These are phyloP conservation scores for Akanthomyces uredinophilus DNA, from an alignment of 2,329 filamentous ascomycete species.

Conservation along the genomic window DNA sequence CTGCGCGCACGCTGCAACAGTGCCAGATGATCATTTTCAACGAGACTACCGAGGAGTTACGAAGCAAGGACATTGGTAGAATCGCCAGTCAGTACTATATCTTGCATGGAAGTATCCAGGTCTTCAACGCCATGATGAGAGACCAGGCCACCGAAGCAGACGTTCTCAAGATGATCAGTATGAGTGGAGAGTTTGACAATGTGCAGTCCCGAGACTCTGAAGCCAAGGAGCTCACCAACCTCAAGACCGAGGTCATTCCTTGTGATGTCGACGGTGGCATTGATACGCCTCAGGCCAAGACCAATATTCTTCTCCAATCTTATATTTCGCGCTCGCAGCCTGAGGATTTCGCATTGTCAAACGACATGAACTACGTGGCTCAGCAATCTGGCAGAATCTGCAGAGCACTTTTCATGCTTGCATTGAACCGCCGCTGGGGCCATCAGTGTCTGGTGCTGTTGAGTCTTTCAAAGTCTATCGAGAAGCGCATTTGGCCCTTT, in stretches of 20 bases:
- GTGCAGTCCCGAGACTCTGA: slow-evolving; percentile 90
- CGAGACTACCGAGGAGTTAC: slow-evolving; percentile 84
- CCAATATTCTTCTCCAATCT: slow-evolving; percentile 88
- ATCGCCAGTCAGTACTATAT: slow-evolving; percentile 98
- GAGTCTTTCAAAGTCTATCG: slow-evolving; percentile 92
- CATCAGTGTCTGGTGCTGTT: slow-evolving; percentile 89
- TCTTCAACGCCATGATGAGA: slow-evolving; percentile 95
- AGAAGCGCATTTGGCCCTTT: slow-evolving; percentile 91
- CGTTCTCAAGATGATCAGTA: slow-evolving; percentile 90
- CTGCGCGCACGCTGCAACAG: slow-evolving; percentile 78
- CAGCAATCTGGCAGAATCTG: slow-evolving; percentile 95
- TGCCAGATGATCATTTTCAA: slow-evolving; percentile 99
- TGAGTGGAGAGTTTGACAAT: slow-evolving; percentile 97
- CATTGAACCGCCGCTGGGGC: slow-evolving; percentile 90
- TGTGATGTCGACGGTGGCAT: slow-evolving; percentile 74
- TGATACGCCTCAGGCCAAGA: slow-evolving; percentile 77
- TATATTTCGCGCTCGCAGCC: slow-evolving; percentile 85
- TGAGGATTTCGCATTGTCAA: slow-evolving; percentile 89
- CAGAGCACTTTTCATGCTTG: slow-evolving; percentile 93
- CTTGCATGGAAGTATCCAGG: slow-evolving; percentile 84
- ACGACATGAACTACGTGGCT: slow-evolving; percentile 89
- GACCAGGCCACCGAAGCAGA: slow-evolving; percentile 84
- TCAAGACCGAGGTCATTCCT: slow-evolving; percentile 65
- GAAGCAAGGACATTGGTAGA: slow-evolving; percentile 89
- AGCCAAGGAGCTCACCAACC: slow-evolving; percentile 72